A percentile compares a stretch with the other conserved stretches of the same genome.
Conservation (phyloP, 768 basidiomycete genomes). For the Rhizopogon vinicolor region DNA sequence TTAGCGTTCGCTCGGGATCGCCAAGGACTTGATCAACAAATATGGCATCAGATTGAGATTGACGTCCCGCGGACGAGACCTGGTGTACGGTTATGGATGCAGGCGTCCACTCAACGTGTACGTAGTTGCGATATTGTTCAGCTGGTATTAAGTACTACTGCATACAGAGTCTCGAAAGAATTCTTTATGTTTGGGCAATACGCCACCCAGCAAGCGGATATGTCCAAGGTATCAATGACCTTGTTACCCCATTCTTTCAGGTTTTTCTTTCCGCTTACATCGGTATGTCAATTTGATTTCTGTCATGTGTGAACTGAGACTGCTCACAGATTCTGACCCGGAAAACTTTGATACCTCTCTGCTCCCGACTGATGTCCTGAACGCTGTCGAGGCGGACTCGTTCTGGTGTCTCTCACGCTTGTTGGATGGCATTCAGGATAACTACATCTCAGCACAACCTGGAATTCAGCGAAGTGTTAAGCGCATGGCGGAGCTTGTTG, state of each 20-base stretch:
- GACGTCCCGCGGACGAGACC: slow-evolving; percentile 96
- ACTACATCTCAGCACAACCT: slow-evolving; percentile 95
- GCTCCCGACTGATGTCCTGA: slow-evolving; percentile 65
- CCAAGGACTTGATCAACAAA: slow-evolving; percentile 87
- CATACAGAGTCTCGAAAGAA: slow-evolving; percentile 82
- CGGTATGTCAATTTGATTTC: slow-evolving; percentile 41
- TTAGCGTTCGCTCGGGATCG: slow-evolving; percentile 85
- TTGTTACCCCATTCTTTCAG: slow-evolving; percentile 96
- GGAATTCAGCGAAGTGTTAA: slow-evolving; percentile 93
- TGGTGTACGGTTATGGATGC: slow-evolving; percentile 89
- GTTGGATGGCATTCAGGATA: slow-evolving; percentile 96
- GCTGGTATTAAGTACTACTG: slow-evolving; percentile 9
- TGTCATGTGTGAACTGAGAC: slow-evolving; percentile 2
- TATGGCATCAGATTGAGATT: slow-evolving; percentile 99
- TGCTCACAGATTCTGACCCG: slow-evolving; percentile 74
- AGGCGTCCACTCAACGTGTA: slow-evolving; percentile 84
- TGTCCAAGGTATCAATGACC: slow-evolving; percentile 98
- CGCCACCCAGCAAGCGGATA: slow-evolving; percentile 98
- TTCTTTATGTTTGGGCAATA: slow-evolving; percentile 98
- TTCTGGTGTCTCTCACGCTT: slow-evolving; percentile 98
- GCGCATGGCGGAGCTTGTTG: slow-evolving; percentile 91
- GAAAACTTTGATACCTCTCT: slow-evolving; percentile 80
- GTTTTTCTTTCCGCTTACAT: slow-evolving; percentile 96
- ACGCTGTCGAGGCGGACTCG: slow-evolving; percentile 92
- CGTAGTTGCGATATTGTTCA: slow-evolving; percentile 19